phyloP scores from a whole-genome alignment of 1,284 basidiomycete species.

The Ganoderma leucocontextum region DNA sequence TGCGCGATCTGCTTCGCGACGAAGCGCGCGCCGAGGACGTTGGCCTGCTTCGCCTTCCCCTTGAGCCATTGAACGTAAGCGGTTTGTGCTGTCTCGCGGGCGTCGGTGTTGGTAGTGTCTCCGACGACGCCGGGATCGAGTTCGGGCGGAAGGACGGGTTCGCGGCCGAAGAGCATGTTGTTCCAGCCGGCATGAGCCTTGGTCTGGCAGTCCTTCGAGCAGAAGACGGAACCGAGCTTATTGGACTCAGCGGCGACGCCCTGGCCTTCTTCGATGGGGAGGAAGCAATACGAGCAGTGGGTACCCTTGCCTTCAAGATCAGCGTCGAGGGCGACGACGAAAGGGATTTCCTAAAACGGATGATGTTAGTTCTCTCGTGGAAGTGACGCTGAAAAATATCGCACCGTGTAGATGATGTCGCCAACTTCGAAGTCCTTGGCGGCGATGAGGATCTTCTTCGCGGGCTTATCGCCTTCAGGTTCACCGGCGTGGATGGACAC shows the following conservation, averaged over 20 bases:
- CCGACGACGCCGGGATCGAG: conserved; percentile 47
- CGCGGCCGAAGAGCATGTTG: conserved; percentile 73
- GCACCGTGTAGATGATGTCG: conserved; percentile 79
- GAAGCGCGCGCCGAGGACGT: conserved; percentile 73
- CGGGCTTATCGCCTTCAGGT: conserved; percentile 45
- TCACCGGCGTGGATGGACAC: conserved; percentile 59
- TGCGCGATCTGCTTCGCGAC: conserved; percentile 73
- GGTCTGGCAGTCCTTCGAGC: conserved; percentile 72
- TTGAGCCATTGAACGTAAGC: conserved; percentile 64
- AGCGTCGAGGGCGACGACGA: conserved; percentile 71
- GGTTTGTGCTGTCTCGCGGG: conserved; percentile 64
- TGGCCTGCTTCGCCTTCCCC: conserved; percentile 49
- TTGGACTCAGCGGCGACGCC: conserved; percentile 57
- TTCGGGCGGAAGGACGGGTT: conserved; percentile 65
- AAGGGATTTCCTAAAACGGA: conserved; percentile 67
- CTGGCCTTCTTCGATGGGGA: conserved; percentile 54
- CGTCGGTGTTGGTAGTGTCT: conserved; percentile 45
- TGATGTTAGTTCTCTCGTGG: too few species aligned
- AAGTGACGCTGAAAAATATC: conserved; percentile 10
- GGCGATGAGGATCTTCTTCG: conserved; percentile 68
- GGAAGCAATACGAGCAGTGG: conserved; percentile 78
- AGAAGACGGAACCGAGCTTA: conserved; percentile 68
- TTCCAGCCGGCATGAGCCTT: conserved; percentile 67
- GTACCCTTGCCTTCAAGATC: conserved; percentile 73
- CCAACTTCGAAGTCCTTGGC: conserved; percentile 73